A percentile compares a stretch with the other conserved stretches of the same genome.
Evolutionary conservation across 140 eudicot genomes (phyloP).

Genomic region (Erigeron philadelphicus): DNA sequence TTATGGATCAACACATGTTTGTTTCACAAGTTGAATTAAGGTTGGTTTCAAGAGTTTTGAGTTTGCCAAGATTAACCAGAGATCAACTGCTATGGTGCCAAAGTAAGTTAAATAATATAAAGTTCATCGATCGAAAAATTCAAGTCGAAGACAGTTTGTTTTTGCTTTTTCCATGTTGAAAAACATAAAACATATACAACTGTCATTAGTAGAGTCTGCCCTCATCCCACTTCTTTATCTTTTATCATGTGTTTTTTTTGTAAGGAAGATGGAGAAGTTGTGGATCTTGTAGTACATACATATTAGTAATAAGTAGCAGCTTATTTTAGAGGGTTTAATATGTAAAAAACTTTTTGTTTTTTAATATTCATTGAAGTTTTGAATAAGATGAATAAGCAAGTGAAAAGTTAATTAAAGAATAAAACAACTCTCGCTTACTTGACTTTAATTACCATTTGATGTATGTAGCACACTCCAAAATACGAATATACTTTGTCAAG

Average conservation of each 20-base stretch:
- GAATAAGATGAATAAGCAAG: too few relatives aligned
- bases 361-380: conserved; percentile 6
- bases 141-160: conserved; percentile 55
- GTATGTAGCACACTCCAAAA: too few relatives aligned
- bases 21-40: conserved; percentile 63
- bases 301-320: conserved; percentile 17
- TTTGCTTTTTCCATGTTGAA: conserved; percentile 72
- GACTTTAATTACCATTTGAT: too few relatives aligned
- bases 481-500: too few relatives aligned
- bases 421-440: too few relatives aligned
- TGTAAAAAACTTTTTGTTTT: background rate
- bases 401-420: too few relatives aligned
- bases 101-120: conserved; percentile 59
- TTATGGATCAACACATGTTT: conserved; percentile 40
- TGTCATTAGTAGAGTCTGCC: conserved; percentile 19
- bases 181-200: background rate
- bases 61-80: conserved; percentile 53
- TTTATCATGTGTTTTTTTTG: conserved; percentile 21
- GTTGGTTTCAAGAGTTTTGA: conserved; percentile 66
- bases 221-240: conserved; percentile 32
- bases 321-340: conserved; percentile 22
- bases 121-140: conserved; percentile 42
- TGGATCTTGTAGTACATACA: conserved; percentile 25
- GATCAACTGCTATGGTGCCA: conserved; percentile 83
- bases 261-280: conserved; percentile 32